phyloP scores from a whole-genome alignment of 192 early-diverging fungal genomes.

The Backusella morwellensis region DNA sequence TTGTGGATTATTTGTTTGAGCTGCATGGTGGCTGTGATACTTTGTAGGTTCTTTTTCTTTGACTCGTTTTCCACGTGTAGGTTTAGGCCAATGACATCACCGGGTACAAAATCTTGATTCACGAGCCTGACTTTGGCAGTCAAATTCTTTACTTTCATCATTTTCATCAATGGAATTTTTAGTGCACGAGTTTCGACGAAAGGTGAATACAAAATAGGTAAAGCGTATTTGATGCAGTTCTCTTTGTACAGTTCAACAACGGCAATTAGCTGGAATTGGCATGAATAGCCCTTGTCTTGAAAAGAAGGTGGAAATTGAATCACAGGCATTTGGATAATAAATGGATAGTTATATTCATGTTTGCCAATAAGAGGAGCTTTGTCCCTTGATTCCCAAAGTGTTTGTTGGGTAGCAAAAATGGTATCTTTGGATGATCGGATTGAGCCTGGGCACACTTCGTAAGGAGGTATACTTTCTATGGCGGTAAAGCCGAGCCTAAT shows the following conservation, averaged over 20 bases:
- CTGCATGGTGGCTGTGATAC: background rate
- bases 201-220: constrained; percentile 13
- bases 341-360: constrained; percentile 12
- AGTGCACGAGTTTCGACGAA: constrained; percentile 14
- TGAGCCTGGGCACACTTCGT: background rate
- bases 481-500: constrained; percentile 6
- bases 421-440: background rate
- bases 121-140: background rate
- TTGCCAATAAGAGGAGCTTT: background rate
- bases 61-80: background rate
- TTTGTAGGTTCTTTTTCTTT: background rate
- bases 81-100: constrained; percentile 1
- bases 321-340: constrained; percentile 23
- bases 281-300: background rate
- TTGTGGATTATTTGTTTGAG: background rate
- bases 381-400: background rate
- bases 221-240: background rate
- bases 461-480: background rate
- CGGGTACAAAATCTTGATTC: constrained; percentile 12
- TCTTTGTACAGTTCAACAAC: background rate
- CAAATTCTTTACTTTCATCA: background rate
- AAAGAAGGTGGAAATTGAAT: constrained; percentile 25
- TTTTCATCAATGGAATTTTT: background rate
- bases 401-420: constrained; percentile 7
- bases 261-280: background rate